A percentile compares a stretch with the other conserved stretches of the same genome.
Evolutionary conservation across 2,329 filamentous ascomycete genomes (phyloP).

Genomic region (Exophiala dermatitidis): DNA sequence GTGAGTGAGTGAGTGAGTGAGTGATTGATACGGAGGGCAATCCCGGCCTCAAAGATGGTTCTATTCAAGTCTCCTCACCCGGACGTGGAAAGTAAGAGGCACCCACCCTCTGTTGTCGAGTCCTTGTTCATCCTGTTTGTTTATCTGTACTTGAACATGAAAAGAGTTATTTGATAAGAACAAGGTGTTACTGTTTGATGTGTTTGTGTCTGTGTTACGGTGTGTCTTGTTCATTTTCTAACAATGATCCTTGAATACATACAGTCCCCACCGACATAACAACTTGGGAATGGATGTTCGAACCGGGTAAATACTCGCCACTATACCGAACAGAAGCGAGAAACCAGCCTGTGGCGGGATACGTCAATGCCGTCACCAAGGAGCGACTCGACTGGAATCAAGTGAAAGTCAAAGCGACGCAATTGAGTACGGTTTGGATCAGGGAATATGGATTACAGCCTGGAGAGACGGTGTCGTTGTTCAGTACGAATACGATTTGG

Average conservation of each 20-base stretch:
- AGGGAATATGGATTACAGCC: constrained; percentile 48
- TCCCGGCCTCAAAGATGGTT: constrained; percentile 13
- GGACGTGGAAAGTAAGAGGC: constrained; percentile 20
- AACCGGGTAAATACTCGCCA: constrained; percentile 45
- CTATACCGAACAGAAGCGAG: constrained; percentile 34
- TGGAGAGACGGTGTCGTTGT: constrained; percentile 53
- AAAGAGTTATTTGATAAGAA: no score
- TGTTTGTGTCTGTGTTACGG: no score
- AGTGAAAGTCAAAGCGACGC: constrained; percentile 51
- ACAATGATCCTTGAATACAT: no score
- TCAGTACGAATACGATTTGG: constrained; percentile 60
- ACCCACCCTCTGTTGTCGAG: background rate
- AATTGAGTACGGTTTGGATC: constrained; percentile 54
- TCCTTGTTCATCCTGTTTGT: background rate
- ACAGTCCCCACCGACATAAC: constrained; percentile 50
- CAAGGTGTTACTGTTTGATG: no score
- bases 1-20: no score
- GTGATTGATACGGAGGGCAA: background rate
- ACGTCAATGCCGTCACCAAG: constrained; percentile 53
- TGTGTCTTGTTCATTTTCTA: no score
- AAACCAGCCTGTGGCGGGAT: constrained; percentile 40
- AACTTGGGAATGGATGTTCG: constrained; percentile 57
- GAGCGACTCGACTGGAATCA: constrained; percentile 51
- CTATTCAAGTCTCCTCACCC: constrained; percentile 24
- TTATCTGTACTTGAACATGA: no score